Conservation (phyloP, 2,329 filamentous ascomycete species). For the Elsinoe fawcettii region DNA sequence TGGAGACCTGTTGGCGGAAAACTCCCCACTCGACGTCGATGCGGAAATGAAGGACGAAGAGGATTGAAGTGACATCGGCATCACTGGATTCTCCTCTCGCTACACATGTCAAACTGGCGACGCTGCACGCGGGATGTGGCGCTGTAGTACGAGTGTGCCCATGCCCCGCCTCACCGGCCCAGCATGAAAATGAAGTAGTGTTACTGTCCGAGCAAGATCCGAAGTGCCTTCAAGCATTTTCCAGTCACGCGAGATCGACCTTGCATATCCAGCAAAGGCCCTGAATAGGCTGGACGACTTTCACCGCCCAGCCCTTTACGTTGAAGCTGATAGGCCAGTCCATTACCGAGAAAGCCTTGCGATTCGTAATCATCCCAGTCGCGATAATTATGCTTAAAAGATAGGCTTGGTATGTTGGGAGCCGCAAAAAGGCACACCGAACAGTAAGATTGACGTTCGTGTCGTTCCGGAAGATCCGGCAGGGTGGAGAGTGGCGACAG, state of each 20-base stretch:
- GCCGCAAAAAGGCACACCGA: background rate
- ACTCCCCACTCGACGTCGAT: conserved; percentile 16
- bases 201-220: too few relatives aligned
- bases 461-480: background rate
- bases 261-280: too few relatives aligned
- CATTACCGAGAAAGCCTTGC: background rate
- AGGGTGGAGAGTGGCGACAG: background rate
- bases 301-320: background rate
- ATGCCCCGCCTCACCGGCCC: too few relatives aligned
- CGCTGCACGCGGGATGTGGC: too few relatives aligned
- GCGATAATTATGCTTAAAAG: background rate
- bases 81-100: background rate
- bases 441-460: background rate
- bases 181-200: too few relatives aligned
- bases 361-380: background rate
- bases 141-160: too few relatives aligned
- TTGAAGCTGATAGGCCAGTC: background rate
- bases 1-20: background rate
- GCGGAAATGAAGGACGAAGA: conserved; percentile 19
- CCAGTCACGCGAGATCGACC: too few relatives aligned
- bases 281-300: background rate
- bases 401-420: background rate
- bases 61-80: background rate
- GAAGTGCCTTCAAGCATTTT: too few relatives aligned
- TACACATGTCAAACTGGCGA: too few relatives aligned